Evolutionary conservation across 495 filamentous ascomycete genomes (phyloP).

Genomic region (Lasiosphaeria miniovina): DNA sequence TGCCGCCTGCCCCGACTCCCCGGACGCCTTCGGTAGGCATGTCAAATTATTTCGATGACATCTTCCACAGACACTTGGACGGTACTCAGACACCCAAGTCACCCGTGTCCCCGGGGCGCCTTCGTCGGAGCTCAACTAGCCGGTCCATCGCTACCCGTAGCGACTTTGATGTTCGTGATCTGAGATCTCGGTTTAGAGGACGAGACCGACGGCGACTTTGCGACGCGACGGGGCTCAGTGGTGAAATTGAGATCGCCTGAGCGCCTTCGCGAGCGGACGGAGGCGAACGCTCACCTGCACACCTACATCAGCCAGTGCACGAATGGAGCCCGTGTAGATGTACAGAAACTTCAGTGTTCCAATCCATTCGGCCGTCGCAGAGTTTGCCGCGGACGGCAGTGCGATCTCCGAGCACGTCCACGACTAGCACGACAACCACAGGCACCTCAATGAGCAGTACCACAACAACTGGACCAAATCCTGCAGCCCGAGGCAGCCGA

Average conservation of each 20-base stretch:
- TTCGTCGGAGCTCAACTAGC: slow-evolving; percentile 78
- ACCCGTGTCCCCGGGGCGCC: slow-evolving; percentile 37
- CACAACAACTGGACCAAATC: too few species aligned
- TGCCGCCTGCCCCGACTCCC: slow-evolving; percentile 89
- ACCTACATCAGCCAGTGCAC: slow-evolving; percentile 68
- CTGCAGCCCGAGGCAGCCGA: slow-evolving; percentile 91
- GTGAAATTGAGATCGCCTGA: slow-evolving; percentile 27
- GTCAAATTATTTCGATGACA: slow-evolving; percentile 92
- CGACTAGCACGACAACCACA: too few species aligned
- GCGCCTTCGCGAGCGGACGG: slow-evolving; percentile 42
- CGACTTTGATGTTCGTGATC: slow-evolving; percentile 60
- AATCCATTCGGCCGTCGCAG: too few species aligned
- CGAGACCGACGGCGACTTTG: slow-evolving; percentile 27
- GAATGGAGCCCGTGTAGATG: too few species aligned
- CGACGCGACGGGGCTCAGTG: slow-evolving; percentile 32
- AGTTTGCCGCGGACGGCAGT: too few species aligned
- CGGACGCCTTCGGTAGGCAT: slow-evolving; percentile 79
- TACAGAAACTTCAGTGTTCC: too few species aligned
- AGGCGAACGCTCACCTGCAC: slow-evolving; percentile 62
- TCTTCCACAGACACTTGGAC: slow-evolving; percentile 58
- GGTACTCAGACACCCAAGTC: slow-evolving; percentile 34
- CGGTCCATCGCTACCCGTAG: slow-evolving; percentile 83
- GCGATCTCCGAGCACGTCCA: too few species aligned
- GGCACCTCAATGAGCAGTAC: too few species aligned
- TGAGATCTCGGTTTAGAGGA: slow-evolving; percentile 27